Base-by-base conservation (phyloP, 2,329 filamentous ascomycete species). In the Ustulina deusta region DNA sequence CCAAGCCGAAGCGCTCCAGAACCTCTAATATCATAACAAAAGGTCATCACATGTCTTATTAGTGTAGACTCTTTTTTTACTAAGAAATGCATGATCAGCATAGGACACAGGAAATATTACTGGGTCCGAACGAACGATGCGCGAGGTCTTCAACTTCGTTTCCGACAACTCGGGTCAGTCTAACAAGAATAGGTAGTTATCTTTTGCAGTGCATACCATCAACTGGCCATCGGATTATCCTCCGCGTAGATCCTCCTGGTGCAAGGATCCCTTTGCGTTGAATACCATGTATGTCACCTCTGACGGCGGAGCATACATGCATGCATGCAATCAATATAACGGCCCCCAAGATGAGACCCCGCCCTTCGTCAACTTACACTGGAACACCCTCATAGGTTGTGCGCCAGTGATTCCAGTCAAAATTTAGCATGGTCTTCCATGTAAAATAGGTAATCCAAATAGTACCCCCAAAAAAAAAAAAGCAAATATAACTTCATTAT, bases 111-210 rank as follows among this genome's bases (percentile, higher is more conserved):
- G 48, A 70, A n/a, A 34, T 34, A 9, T 34, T 10, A 20, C 29
- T 5, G 20, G 9, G 20, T 1, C 20, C 11, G 11, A 11, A 38
- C 52, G 10, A 56, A 40, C 13, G 27, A 11, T 25, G 40, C 17
- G 20, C 52, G 17, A 36, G n/a, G n/a, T 25, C 20, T 27, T n/a
- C 2, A 22, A 6, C 10, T n/a, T 49, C 36, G 34, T 52, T 61
- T 54, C 64, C 49, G 56, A 55, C 44, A 62, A 61, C 32, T 58
- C 29, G 62, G 52, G 32, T 49, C 54, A 48, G 52, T 40, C 61
- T 59, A 55, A 34, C 32, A 48, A 32, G 58, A 32, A 7, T 46
- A 1, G 42, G 10, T 49, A 51, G 38, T 22, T 27, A 34, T 27
- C 22, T 42, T 13, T 2, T 38, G 13, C 15, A 34, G 15, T 34